phyloP scores from a whole-genome alignment of 495 filamentous ascomycete genomes.

The Penicillium crystallinum region DNA sequence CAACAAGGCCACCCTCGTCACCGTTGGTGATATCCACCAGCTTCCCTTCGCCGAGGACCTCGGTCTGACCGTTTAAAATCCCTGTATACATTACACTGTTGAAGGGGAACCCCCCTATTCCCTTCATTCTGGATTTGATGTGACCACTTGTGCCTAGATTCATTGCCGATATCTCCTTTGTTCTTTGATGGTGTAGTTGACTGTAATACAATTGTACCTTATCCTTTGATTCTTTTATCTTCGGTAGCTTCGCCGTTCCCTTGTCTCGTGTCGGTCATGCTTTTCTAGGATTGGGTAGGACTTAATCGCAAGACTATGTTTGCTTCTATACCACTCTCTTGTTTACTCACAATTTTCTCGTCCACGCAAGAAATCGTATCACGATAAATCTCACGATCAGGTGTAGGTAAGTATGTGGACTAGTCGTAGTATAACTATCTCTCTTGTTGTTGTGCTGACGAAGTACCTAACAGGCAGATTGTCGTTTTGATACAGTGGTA shows the following conservation, averaged over 20 bases:
- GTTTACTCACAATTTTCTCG: too few species aligned
- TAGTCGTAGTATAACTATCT: too few species aligned
- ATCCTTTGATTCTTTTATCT: conserved; percentile 7
- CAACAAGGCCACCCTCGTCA: conserved; percentile 79
- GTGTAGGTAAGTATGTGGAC: too few species aligned
- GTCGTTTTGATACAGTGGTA: too few species aligned
- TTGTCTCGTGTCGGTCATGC: neutral
- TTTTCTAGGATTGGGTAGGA: too few species aligned
- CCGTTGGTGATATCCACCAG: conserved; percentile 73
- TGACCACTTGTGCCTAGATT: conserved; percentile 39
- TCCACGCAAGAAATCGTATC: too few species aligned
- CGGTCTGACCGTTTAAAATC: conserved; percentile 79
- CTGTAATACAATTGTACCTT: conserved; percentile 50
- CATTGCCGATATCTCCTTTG: conserved; percentile 39
- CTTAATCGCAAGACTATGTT: too few species aligned
- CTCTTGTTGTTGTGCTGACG: too few species aligned
- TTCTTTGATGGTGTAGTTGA: conserved; percentile 40
- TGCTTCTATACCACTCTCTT: too few species aligned
- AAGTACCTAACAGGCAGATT: too few species aligned
- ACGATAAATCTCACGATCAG: too few species aligned
- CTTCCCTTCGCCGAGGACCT: conserved; percentile 92
- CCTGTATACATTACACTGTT: conserved; percentile 44
- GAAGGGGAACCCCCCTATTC: conserved; percentile 35
- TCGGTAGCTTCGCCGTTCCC: neutral
- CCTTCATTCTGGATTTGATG: conserved; percentile 29